Evolutionary conservation across 1,284 basidiomycete genomes (phyloP), one percentile per base, ranked within the genome.

Genomic region (Trichosporon sp.): DNA sequence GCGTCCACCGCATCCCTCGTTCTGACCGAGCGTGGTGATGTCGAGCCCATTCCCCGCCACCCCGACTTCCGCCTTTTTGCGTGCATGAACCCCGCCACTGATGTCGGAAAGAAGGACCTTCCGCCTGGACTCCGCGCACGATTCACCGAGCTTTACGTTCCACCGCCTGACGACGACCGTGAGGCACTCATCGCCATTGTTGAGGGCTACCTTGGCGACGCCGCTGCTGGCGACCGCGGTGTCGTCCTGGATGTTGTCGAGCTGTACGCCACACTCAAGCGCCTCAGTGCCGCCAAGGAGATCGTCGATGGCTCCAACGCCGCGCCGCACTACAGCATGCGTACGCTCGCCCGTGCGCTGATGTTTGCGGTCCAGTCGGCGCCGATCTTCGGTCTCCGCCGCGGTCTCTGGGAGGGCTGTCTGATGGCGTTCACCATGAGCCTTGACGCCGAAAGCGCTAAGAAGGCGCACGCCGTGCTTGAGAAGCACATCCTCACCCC

Each of bases 11-110:
- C 93, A 0, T 98, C 95, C 0, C 90, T 99, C 69, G 93, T 95
- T 0, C 85, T 99, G 67, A 96, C 94, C 0, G 97, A 99, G 79
- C 90, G 95, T 79, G 97, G 96, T 1, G 92, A 95, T 32, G 84
- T 98, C 68, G 93, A 95, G 77, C 92, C 93, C 0, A 87, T 99
- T 29, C 89, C 90, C 35, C 90, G 97, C 0, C 97, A 99, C 80
- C 90, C 93, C 21, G 91, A 97, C 76, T 99, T 99, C 84, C 91
- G 96, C 29, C 85, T 99, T 8, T 99, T 99, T 77, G 95, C 95
- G 1, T 99, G 97, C 81, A 99, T 99, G 97, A 99, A 99, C 79
- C 97, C 97, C 1, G 97, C 97, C 0, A 99, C 96, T 2, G 97
- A 99, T 74, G 93, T 98, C 23, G 97, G 97, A 66, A 99, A 99